Evolutionary conservation across 78 protist species (phyloP), one percentile per base, ranked within the genome.

Genomic region (Dictyostelium citrinum): DNA sequence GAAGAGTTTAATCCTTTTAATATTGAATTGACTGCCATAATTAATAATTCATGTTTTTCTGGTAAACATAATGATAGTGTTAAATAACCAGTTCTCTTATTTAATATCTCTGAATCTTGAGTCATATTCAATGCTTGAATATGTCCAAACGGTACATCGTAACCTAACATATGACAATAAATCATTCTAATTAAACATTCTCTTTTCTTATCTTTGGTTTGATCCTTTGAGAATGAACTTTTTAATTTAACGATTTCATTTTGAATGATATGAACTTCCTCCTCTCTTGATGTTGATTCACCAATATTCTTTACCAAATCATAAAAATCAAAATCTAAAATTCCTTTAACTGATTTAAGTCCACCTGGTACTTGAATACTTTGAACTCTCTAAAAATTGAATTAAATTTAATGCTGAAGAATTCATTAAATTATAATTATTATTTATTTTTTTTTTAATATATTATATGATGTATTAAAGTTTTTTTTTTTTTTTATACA

Each of bases 81-180:
- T 16, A 92, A 16, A 85, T 92, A 81, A 22, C 96, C 96, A 1
- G 96, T 84, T 72, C 96, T 83, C 60, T 81, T 92, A 68, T 92
- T 92, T 17, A 58, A 67, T 41, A 85, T 78, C 14, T 68, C 43
- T 6, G 14, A 9, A 74, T 92, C 93, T 77, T 92, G 96, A 39
- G 96, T 81, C 90, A 81, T 84, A 72, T 81, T 92, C 27, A 92
- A 41, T 51, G 96, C 96, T 16, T 82, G 81, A n/a, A 92, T 68
- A 85, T 92, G 74, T n/a, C 91, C 96, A 81, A 92, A 92, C 7
- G 90, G 81, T 22, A 84, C 96, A 31, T 92, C 91, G 29, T 67
- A 84, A 24, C 96, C 96, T 29, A 92, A 51, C 96, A 92, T 92
- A 31, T 92, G 93, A 45, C 96, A 92, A 80, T 92, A 92, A 22